phyloP scores from a whole-genome alignment of 768 basidiomycete genomes.

The Tricholoma furcatifolium region DNA sequence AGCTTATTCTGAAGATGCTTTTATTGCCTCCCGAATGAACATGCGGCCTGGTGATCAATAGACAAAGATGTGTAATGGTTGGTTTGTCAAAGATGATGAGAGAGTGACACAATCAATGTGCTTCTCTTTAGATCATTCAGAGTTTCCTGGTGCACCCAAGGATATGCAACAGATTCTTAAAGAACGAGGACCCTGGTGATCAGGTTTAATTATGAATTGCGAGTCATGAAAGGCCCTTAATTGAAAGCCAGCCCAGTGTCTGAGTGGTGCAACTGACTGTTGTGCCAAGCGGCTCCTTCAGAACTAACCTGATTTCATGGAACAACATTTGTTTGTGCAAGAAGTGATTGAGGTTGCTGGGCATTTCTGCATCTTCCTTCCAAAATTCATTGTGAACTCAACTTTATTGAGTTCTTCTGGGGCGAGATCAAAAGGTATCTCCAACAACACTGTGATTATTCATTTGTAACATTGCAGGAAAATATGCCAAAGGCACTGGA shows the following conservation, averaged over 20 bases:
- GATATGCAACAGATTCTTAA: not conserved
- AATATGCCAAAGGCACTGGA: not conserved
- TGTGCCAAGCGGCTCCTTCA: not conserved
- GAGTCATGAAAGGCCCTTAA: not conserved
- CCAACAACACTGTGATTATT: not conserved
- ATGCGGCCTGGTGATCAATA: not conserved
- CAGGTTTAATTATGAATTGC: not conserved
- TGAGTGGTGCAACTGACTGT: not conserved
- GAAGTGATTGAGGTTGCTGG: not conserved
- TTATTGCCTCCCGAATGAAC: conserved; percentile 3
- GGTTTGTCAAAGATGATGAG: not conserved
- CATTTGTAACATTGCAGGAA: not conserved
- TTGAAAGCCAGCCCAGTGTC: not conserved
- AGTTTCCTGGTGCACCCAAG: not conserved
- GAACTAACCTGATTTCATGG: not conserved
- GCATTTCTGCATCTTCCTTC: not conserved
- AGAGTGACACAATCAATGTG: conserved; percentile 2
- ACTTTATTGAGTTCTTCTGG: no score
- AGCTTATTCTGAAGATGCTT: conserved; percentile 6
- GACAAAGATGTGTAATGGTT: conserved; percentile 4
- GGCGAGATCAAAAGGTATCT: not conserved
- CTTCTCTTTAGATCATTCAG: not conserved
- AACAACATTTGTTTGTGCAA: not conserved
- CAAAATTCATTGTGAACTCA: no score
- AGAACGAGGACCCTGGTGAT: not conserved